Evolutionary conservation across 2,329 filamentous ascomycete species (phyloP), one percentile per base, ranked within the genome.

Genomic region (Monosporascus cannonballus): DNA sequence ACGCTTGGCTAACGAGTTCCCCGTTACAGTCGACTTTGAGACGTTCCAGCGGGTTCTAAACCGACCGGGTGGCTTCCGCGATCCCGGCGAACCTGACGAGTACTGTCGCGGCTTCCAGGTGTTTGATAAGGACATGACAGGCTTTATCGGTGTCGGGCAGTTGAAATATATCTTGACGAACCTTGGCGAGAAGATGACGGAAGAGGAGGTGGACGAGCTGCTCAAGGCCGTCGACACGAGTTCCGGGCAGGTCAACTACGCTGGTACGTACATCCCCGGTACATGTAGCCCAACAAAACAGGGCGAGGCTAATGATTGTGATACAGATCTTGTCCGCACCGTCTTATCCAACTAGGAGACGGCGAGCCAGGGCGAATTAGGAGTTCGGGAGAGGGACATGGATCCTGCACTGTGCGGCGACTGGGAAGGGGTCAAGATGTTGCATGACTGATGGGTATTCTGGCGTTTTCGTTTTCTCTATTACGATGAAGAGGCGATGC

Each of bases 61-160:
- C 83, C 89, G 94, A 59, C 94, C 94, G 37, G 92, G 92, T 69
- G 94, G 94, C 65, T 99, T 99, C 87, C 91, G 94, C 71, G 94
- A 97, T 67, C 92, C 94, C 2, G 94, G 94, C 70, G 92, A 96
- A 76, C 93, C 94, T 41, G 93, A 97, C 69, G 93, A 97, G 73
- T 99, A 99, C 76, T 96, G 93, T 74, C 89, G 93, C 57, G 94
- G 94, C 52, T 99, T 99, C 79, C 94, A 99, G 74, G 94, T 99
- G 51, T 99, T 99, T 66, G 94, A 99, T 76, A 99, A 99, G 76
- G 94, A 99, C 71, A 88, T 96, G 84, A 96, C 91, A 55, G 94
- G 94, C 50, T 96, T 92, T 73, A 97, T 99, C 70, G 94, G 93
- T 52, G 93, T 97, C 59, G 94, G 94, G 54, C 94, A 99, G 76